These are phyloP conservation scores for Tylopilus subfusipes DNA, from an alignment of 768 basidiomycete species.

Conservation along the genomic window DNA sequence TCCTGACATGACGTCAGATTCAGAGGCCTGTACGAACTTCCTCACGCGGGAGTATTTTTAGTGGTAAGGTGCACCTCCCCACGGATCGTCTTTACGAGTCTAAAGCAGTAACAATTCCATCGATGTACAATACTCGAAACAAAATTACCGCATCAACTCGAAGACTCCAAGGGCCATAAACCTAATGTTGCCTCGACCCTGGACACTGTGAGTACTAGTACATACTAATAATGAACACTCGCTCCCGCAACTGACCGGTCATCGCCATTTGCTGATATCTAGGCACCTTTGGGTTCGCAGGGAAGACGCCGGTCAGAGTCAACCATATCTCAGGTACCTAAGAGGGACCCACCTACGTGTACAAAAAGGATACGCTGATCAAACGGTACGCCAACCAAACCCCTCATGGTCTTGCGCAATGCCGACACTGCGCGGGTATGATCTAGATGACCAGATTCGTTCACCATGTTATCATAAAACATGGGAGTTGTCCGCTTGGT, in stretches of 20 bases:
- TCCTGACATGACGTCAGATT: no score
- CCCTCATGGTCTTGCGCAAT: background rate
- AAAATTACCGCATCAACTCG: slow-evolving; percentile 1
- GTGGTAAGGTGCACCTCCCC: no score
- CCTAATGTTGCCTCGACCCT: background rate
- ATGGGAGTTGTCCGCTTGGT: background rate
- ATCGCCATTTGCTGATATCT: background rate
- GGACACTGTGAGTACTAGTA: no score
- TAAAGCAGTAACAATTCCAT: background rate
- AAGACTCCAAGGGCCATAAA: background rate
- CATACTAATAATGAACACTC: background rate
- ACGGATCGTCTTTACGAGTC: no score
- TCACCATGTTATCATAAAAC: background rate
- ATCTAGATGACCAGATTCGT: background rate
- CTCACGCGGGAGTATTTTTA: no score
- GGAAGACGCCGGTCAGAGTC: no score
- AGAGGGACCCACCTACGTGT: no score
- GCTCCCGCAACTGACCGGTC: background rate
- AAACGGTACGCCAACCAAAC: background rate
- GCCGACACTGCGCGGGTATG: background rate
- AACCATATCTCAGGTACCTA: background rate
- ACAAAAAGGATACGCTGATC: no score
- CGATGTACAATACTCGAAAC: background rate
- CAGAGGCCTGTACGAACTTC: no score
- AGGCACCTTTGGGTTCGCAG: no score